These are phyloP conservation scores for Quercus agrifolia DNA, from an alignment of 306 rosid species.

Conservation along the genomic window DNA sequence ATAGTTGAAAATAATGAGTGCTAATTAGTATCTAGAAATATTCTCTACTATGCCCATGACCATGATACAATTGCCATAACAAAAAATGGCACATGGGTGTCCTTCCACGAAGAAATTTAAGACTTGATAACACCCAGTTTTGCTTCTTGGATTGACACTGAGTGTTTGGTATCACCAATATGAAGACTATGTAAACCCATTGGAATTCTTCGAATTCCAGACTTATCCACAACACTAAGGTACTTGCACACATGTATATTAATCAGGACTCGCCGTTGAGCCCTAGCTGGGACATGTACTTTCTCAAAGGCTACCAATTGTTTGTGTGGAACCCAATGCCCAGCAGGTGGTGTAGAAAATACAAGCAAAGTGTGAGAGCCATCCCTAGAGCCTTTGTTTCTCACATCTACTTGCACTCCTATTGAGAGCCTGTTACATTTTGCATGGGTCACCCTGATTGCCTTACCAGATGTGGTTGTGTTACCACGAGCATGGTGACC, in stretches of 20 bases:
- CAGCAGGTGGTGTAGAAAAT: conserved; percentile 60
- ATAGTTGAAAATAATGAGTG: not conserved
- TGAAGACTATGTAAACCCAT: conserved; percentile 62
- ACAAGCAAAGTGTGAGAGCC: conserved; percentile 73
- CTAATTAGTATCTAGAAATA: not conserved
- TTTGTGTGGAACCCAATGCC: conserved; percentile 59
- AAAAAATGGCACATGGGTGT: not conserved
- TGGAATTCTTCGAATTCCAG: conserved; percentile 73
- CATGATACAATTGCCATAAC: not conserved
- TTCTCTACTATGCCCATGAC: too few species aligned
- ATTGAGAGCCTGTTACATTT: conserved; percentile 57
- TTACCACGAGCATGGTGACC: conserved; percentile 40
- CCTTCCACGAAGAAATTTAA: conserved; percentile 14
- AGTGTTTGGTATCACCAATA: conserved; percentile 57
- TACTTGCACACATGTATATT: conserved; percentile 74
- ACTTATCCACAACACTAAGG: conserved; percentile 70
- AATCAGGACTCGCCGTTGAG: conserved; percentile 38
- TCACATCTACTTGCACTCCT: conserved; percentile 50
- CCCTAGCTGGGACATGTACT: conserved; percentile 49
- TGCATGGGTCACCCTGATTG: conserved; percentile 78
- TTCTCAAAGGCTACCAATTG: conserved; percentile 72
- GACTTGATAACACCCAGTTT: conserved; percentile 59
- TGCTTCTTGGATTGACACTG: conserved; percentile 54
- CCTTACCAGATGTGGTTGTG: conserved; percentile 40
- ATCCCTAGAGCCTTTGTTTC: conserved; percentile 61